phyloP scores from a whole-genome alignment of 2,329 filamentous ascomycete genomes.

The Metarhizium album region DNA sequence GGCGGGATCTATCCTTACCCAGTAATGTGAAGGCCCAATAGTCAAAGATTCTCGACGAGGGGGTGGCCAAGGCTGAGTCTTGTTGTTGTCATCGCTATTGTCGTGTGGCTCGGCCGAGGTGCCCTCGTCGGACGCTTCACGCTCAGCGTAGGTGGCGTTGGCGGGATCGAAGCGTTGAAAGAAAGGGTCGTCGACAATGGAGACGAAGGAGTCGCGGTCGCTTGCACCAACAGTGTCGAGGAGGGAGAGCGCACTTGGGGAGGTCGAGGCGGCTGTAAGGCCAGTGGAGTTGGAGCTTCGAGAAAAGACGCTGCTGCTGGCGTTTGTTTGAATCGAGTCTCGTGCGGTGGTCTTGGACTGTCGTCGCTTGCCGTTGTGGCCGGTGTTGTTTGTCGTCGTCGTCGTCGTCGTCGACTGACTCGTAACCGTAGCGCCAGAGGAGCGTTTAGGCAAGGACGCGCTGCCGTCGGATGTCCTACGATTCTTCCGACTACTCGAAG shows the following conservation, averaged over 20 bases:
- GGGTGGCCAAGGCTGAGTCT: slow-evolving; percentile 29
- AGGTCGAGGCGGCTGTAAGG: slow-evolving; percentile 5
- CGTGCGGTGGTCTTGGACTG: slow-evolving; percentile 12
- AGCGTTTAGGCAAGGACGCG: slow-evolving; percentile 7
- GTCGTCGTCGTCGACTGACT: slow-evolving; percentile 1
- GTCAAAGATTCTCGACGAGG: slow-evolving; percentile 39
- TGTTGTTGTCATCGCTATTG: slow-evolving; percentile 28
- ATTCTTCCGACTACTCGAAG: slow-evolving; percentile 12
- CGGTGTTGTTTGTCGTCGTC: slow-evolving; percentile 5
- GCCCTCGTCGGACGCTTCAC: slow-evolving; percentile 13
- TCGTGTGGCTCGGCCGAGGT: slow-evolving; percentile 16
- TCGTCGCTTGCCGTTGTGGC: slow-evolving; percentile 6
- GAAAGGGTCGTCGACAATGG: slow-evolving; percentile 45
- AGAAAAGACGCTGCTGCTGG: slow-evolving; percentile 11
- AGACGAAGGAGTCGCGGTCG: slow-evolving; percentile 38
- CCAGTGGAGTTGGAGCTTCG: slow-evolving; percentile 7
- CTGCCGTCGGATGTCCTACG: slow-evolving; percentile 12
- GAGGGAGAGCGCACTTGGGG: slow-evolving; percentile 10
- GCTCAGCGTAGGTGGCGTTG: slow-evolving; percentile 15
- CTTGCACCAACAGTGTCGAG: slow-evolving; percentile 14
- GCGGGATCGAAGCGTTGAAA: slow-evolving; percentile 34
- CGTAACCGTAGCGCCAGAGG: slow-evolving; percentile 3
- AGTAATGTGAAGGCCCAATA: slow-evolving; percentile 23
- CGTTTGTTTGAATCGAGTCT: slow-evolving; percentile 14
- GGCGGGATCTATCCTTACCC: slow-evolving; percentile 21